Evolutionary conservation across 75 land plant genomes (phyloP), one percentile per base, ranked within the genome.

Genomic region (Sequoiadendron giganteum): DNA sequence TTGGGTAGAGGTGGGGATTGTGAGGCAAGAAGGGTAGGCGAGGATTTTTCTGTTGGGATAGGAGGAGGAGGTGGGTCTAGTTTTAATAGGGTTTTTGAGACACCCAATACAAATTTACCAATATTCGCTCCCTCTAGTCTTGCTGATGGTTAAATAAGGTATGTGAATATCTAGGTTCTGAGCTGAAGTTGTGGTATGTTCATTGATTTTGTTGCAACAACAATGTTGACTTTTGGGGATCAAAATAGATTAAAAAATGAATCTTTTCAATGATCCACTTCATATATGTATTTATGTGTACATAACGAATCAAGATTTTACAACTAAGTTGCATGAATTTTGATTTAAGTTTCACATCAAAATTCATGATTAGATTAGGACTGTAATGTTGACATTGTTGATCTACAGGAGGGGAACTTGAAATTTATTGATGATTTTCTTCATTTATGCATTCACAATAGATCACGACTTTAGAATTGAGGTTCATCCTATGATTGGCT

Each of bases 1-100:
- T 79, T 79, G 82, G 43, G 18, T 7, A 79, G 45, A 79, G 25
- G 40, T 39, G 45, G 82, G 82, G 82, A 79, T 79, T 79, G 45
- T 18, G n/a, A n/a, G n/a, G n/a, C n/a, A n/a, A n/a, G n/a, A n/a
- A n/a, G n/a, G n/a, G n/a, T n/a, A n/a, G n/a, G n/a, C n/a, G n/a
- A n/a, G n/a, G n/a, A n/a, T n/a, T n/a, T n/a, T n/a, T n/a, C n/a
- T n/a, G n/a, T n/a, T n/a, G n/a, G n/a, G n/a, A n/a, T n/a, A 36
- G 38, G 38, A 36, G 38, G 38, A 36, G 38, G 38, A 36, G 38
- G 38, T 36, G 38, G 38, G 38, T 36, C 38, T 36, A 0, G 38
- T 36, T 36, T 0, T 36, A 0, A 36, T 36, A 0, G 0, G 0
- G 38, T 36, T 36, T 36, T 0, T 0, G 82, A 79, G 47, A 16